A percentile compares a stretch with the other conserved stretches of the same genome.
Conservation (phyloP, 495 filamentous ascomycete species). For the Lasiosphaeria hispida region DNA sequence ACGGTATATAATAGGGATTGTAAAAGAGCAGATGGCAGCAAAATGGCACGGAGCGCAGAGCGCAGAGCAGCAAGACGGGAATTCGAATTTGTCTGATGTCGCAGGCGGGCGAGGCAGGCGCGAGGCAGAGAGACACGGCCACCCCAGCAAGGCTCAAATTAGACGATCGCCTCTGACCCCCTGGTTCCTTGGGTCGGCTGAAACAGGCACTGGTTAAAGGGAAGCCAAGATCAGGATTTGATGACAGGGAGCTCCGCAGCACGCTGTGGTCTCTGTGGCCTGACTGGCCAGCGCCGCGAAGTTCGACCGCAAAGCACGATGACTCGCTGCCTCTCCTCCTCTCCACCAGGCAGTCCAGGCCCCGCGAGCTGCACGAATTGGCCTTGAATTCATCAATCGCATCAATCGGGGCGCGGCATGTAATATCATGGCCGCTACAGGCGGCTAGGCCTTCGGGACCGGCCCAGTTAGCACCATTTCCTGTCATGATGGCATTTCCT, state of each 20-base stretch:
- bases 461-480: conserved; percentile 5
- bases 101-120: conserved; percentile 10
- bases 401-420: conserved; percentile 3
- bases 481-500: not conserved
- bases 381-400: not conserved
- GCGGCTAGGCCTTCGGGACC: conserved; percentile 8
- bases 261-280: not conserved
- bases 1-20: too few species aligned
- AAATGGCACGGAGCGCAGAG: conserved; percentile 1
- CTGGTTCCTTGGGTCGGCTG: conserved; percentile 27
- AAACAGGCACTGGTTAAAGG: conserved; percentile 33
- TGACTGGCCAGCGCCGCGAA: not conserved
- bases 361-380: too few species aligned
- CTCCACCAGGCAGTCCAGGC: too few species aligned
- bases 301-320: not conserved
- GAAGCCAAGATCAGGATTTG: conserved; percentile 24
- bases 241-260: conserved; percentile 24
- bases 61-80: conserved; percentile 9
- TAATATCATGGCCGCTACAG: conserved; percentile 1
- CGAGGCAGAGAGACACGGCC: conserved; percentile 1
- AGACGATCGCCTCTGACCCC: conserved; percentile 26
- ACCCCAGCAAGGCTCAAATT: conserved; percentile 29
- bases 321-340: too few species aligned
- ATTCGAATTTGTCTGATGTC: conserved; percentile 21
- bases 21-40: not conserved